These are phyloP conservation scores for Chimonanthus salicifolius DNA, from an alignment of 164 flowering plant species.

Conservation along the genomic window DNA sequence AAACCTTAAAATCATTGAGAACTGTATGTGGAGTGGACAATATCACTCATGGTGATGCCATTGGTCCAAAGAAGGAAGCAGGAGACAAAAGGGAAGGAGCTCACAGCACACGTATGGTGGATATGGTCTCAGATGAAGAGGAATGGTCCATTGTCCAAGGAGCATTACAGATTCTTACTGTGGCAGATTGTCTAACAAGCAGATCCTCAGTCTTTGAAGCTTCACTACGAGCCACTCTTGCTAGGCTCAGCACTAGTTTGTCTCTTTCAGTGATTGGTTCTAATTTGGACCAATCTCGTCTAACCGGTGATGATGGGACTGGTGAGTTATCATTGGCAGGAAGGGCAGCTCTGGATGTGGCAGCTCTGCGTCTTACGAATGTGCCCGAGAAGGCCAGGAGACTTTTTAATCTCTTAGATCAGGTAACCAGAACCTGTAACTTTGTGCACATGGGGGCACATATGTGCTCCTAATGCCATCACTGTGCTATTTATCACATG, in stretches of 20 bases:
- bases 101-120: constrained; percentile 50
- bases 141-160: constrained; percentile 99
- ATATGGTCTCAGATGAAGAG: constrained; percentile 79
- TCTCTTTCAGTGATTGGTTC: constrained; percentile 75
- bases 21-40: constrained; percentile 79
- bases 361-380: constrained; percentile 74
- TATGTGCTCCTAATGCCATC: too few relatives aligned
- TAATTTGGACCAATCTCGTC: constrained; percentile 48
- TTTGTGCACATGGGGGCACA: not conserved
- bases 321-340: constrained; percentile 52
- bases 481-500: too few relatives aligned
- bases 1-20: constrained; percentile 82
- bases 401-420: constrained; percentile 78
- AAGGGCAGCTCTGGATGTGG: constrained; percentile 82
- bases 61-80: constrained; percentile 57
- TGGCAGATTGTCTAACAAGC: constrained; percentile 90
- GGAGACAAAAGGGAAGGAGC: constrained; percentile 71
- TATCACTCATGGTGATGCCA: constrained; percentile 25
- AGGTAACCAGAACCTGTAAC: constrained; percentile 37
- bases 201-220: constrained; percentile 98
- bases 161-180: constrained; percentile 92
- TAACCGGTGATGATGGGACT: constrained; percentile 34
- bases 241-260: constrained; percentile 81
- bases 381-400: constrained; percentile 87
- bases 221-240: constrained; percentile 85